Percentiles rank a stretch among this genome's conserved stretches.
Evolutionary conservation across 2,329 filamentous ascomycete species (phyloP).

Genomic region (Penicillium occitanis): DNA sequence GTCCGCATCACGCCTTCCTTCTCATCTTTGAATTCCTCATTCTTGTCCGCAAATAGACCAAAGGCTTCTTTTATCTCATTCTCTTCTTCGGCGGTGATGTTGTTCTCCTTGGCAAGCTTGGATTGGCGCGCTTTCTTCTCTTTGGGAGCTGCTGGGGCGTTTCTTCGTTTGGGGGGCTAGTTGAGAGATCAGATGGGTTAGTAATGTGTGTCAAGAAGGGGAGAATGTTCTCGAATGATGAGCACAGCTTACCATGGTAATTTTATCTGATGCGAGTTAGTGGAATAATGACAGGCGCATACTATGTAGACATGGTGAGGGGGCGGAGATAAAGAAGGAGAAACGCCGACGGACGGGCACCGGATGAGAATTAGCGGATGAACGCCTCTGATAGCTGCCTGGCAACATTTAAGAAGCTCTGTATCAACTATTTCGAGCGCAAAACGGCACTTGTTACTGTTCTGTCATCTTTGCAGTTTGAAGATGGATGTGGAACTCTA

Average conservation of each 20-base stretch:
- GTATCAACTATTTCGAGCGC: background rate
- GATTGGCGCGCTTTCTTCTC: conserved; percentile 61
- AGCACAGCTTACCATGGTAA: background rate
- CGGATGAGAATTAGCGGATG: conserved; percentile 7
- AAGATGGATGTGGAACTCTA: conserved; percentile 74
- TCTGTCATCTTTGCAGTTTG: background rate
- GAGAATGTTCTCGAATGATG: background rate
- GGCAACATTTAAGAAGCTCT: background rate
- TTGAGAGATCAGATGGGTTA: background rate
- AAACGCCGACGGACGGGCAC: conserved; percentile 15
- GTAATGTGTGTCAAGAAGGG: background rate
- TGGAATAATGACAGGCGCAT: background rate
- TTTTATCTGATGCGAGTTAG: background rate
- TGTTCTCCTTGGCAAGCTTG: conserved; percentile 89
- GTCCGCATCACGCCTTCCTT: conserved; percentile 69
- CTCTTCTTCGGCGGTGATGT: conserved; percentile 80
- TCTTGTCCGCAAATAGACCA: conserved; percentile 64
- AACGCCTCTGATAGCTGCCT: conserved; percentile 1
- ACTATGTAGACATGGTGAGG: background rate
- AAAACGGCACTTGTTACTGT: background rate
- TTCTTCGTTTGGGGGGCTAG: conserved; percentile 41
- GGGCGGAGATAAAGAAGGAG: conserved; percentile 12
- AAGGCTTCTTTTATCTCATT: conserved; percentile 90
- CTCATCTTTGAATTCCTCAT: conserved; percentile 66
- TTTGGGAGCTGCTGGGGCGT: conserved; percentile 32